These are phyloP conservation scores for Silene coronaria DNA, from an alignment of 179 eudicot species.

Conservation along the genomic window DNA sequence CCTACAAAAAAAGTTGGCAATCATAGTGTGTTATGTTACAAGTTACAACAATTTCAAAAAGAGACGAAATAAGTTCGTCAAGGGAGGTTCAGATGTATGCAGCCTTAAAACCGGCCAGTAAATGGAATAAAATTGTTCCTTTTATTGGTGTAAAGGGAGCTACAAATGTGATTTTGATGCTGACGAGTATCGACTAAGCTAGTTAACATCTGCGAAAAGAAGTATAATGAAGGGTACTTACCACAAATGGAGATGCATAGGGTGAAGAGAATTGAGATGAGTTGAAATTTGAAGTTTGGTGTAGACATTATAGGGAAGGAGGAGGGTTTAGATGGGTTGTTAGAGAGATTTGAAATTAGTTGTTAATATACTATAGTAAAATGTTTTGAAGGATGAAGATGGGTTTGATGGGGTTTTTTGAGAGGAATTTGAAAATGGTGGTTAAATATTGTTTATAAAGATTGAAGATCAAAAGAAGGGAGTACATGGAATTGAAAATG, in stretches of 20 bases:
- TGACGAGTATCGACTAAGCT: too few relatives aligned
- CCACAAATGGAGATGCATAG: slow-evolving; percentile 41
- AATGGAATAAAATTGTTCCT: background rate
- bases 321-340: slow-evolving; percentile 26
- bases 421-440: background rate
- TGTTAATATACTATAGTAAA: slow-evolving; percentile 17
- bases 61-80: background rate
- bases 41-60: background rate
- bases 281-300: slow-evolving; percentile 20
- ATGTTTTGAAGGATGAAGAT: slow-evolving; percentile 2
- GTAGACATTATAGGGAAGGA: slow-evolving; percentile 33
- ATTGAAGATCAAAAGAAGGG: background rate
- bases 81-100: slow-evolving; percentile 13
- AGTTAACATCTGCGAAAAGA: too few relatives aligned
- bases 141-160: too few relatives aligned
- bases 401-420: background rate
- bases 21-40: background rate
- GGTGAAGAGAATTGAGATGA: slow-evolving; percentile 31
- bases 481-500: slow-evolving; percentile 20
- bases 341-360: slow-evolving; percentile 25
- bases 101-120: background rate
- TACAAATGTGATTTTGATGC: too few relatives aligned
- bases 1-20: slow-evolving; percentile 17
- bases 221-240: slow-evolving; percentile 26
- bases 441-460: background rate